Percentiles rank a stretch among this genome's conserved stretches.
Evolutionary conservation across 1,284 basidiomycete genomes (phyloP).

Genomic region (Wallemia mellicola): DNA sequence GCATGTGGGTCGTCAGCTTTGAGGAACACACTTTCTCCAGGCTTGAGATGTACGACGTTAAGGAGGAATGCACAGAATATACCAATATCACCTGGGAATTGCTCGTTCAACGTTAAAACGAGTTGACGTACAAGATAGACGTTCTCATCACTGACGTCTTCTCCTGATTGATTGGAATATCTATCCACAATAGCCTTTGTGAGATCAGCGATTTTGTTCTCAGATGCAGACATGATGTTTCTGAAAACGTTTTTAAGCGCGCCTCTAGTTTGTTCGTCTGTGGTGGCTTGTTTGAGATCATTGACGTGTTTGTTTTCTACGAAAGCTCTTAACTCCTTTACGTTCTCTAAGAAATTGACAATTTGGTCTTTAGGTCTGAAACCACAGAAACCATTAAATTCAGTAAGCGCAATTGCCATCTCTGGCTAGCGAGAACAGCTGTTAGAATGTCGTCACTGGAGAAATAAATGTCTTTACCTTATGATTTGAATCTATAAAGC

Average conservation of each 20-base stretch:
- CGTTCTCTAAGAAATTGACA: slow-evolving; percentile 29
- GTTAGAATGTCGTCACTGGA: background rate
- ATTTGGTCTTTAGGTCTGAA: slow-evolving; percentile 53
- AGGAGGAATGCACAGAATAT: slow-evolving; percentile 73
- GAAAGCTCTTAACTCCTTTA: slow-evolving; percentile 48
- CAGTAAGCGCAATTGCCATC: slow-evolving; percentile 82
- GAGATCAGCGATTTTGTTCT: slow-evolving; percentile 23
- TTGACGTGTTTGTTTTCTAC: slow-evolving; percentile 23
- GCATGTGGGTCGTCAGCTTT: slow-evolving; percentile 92
- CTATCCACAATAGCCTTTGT: slow-evolving; percentile 30
- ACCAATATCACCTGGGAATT: slow-evolving; percentile 83
- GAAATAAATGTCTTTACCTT: slow-evolving; percentile 21
- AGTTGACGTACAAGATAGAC: slow-evolving; percentile 17
- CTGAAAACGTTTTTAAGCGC: slow-evolving; percentile 44
- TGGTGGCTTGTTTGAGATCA: slow-evolving; percentile 24
- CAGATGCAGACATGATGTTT: slow-evolving; percentile 45
- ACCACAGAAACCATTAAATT: slow-evolving; percentile 71
- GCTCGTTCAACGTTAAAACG: slow-evolving; percentile 36
- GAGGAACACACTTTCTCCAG: slow-evolving; percentile 76
- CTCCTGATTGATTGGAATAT: slow-evolving; percentile 17
- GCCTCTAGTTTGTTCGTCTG: slow-evolving; percentile 24
- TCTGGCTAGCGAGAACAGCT: slow-evolving; percentile 30
- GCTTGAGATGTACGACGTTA: slow-evolving; percentile 48
- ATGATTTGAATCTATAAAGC: slow-evolving; percentile 46
- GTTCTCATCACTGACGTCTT: slow-evolving; percentile 15